Evolutionary conservation across 208 protist species (phyloP), one percentile per base, ranked within the genome.

Genomic region (Leishmania braziliensis): DNA sequence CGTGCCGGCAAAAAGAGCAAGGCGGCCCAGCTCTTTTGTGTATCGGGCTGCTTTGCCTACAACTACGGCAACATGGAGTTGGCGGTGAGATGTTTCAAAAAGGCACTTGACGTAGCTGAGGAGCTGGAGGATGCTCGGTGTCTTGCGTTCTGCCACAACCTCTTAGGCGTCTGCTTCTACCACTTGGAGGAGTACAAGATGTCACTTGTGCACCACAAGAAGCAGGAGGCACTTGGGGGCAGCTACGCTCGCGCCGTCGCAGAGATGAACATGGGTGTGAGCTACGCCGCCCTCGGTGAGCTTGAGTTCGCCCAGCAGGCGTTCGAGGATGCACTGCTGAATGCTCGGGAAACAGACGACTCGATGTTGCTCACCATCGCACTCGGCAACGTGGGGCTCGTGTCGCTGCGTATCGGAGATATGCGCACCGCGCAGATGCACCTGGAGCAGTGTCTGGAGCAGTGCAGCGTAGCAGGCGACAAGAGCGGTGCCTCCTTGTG

Each of bases 181-280:
- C 90, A 86, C 39, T 84, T 97, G 3, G 85, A 84, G 23, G 86
- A 94, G 84, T 94, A 91, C 83, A 95, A 96, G 73, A 86, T 89
- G 77, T 65, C 95, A 43, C 84, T 98, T 12, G 70, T 97, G 43
- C 92, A 97, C 63, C 88, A 98, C 89, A 95, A 95, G 75, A 88
- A 95, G 80, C 95, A 96, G 80, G 91, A 95, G 82, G 65, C 91
- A 56, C 91, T 98, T 62, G 93, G 91, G 4, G 91, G 87, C n/a
- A 83, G 84, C 71, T 98, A 96, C 86, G 86, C 86, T 53, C 82
- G 87, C 16, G 86, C 92, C n/a, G 92, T 98, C 29, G 92, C 93
- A 33, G 84, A 96, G 82, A 96, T 92, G 56, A 98, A 98, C 83
- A 93, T 97, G 90, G 93, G 89, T 18, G 89, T 98, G 50, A 88